Conservation (phyloP, 2,329 filamentous ascomycete species). For the Leptographium lundbergii region DNA sequence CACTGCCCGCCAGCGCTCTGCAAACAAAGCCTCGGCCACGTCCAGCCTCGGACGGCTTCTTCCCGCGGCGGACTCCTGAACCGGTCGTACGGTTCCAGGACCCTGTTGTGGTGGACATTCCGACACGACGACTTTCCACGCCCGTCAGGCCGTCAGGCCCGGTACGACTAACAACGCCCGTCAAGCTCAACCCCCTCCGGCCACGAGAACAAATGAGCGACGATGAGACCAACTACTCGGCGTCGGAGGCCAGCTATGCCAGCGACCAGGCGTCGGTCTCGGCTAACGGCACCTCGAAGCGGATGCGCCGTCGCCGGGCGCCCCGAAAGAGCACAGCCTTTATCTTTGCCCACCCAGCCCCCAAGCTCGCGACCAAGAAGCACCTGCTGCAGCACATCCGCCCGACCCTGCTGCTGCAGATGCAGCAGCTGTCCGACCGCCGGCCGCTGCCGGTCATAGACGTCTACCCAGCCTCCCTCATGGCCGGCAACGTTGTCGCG, state of each 20-base stretch:
- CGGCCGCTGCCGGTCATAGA: constrained; percentile 59
- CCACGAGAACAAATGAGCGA: constrained; percentile 27
- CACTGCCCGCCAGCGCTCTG: neutral
- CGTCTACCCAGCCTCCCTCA: constrained; percentile 55
- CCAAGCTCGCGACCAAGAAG: constrained; percentile 46
- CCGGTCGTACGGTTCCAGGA: constrained; percentile 35
- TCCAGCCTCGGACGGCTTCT: constrained; percentile 6
- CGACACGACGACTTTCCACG: constrained; percentile 4
- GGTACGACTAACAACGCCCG: constrained; percentile 3
- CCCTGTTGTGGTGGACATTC: constrained; percentile 13
- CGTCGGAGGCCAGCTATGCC: constrained; percentile 33
- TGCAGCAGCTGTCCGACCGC: constrained; percentile 52
- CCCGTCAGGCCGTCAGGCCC: neutral
- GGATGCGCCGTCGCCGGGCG: constrained; percentile 21
- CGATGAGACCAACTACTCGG: constrained; percentile 34
- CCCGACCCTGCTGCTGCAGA: constrained; percentile 56
- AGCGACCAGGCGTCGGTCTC: constrained; percentile 22
- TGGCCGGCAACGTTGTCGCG: constrained; percentile 42
- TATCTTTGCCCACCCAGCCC: constrained; percentile 54
- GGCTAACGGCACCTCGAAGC: constrained; percentile 22
- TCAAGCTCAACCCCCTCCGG: neutral
- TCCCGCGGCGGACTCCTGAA: constrained; percentile 14
- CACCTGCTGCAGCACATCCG: constrained; percentile 54
- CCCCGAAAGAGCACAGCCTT: constrained; percentile 49
- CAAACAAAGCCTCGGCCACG: constrained; percentile 1